These are phyloP conservation scores for Ceratocystiopsis minuta DNA, from an alignment of 2,329 filamentous ascomycete genomes.

Conservation along the genomic window DNA sequence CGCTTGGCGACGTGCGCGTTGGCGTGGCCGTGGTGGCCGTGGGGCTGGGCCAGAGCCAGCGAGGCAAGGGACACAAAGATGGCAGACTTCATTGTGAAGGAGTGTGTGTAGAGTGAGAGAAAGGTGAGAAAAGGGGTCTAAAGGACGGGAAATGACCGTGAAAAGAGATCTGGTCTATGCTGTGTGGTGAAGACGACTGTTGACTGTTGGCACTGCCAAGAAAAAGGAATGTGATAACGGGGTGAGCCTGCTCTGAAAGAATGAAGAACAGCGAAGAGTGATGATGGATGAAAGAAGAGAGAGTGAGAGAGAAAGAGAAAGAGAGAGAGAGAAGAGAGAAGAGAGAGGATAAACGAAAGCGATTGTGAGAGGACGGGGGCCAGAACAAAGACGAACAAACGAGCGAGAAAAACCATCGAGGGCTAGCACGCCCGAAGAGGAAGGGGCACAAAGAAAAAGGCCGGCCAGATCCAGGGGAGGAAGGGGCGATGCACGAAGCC, in stretches of 20 bases:
- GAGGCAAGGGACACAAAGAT: constrained; percentile 20
- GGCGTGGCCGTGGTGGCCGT: constrained; percentile 19
- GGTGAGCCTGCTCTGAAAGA: constrained; percentile 11
- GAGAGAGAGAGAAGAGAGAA: neutral
- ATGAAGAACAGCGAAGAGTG: constrained; percentile 9
- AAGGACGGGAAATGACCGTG: neutral
- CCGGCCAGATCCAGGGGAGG: neutral
- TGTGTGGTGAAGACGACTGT: no score
- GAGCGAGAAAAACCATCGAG: neutral
- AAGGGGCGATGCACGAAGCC: constrained; percentile 1
- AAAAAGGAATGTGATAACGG: neutral
- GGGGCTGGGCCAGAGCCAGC: constrained; percentile 32
- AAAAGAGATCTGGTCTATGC: neutral
- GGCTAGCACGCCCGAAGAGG: no score
- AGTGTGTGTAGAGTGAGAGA: neutral
- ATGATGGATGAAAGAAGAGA: neutral
- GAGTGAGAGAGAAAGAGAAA: neutral
- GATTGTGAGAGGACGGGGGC: neutral
- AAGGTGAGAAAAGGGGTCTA: neutral
- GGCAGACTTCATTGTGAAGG: constrained; percentile 24
- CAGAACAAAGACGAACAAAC: neutral
- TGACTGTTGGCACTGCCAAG: neutral
- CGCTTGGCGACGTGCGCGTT: constrained; percentile 23
- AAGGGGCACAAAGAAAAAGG: constrained; percentile 1
- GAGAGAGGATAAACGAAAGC: neutral